Evolutionary conservation across 192 early-diverging fungal genomes (phyloP).

Genomic region (Phlyctochytrium bullatum): DNA sequence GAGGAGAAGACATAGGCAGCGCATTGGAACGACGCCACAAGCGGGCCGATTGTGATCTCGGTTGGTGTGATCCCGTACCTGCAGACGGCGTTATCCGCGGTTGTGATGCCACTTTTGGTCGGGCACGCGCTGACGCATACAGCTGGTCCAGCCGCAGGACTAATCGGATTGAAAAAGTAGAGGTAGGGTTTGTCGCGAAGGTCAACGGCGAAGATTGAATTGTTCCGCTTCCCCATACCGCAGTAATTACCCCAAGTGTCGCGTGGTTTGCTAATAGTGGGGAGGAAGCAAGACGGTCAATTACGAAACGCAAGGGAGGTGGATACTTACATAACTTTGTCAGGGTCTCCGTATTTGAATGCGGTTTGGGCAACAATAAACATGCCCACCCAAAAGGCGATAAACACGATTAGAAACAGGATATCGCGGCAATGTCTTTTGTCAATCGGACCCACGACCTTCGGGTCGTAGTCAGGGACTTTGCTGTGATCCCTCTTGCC

Average conservation of each 20-base stretch:
- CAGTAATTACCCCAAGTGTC: slow-evolving; percentile 23
- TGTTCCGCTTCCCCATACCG: neutral
- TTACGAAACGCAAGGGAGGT: neutral
- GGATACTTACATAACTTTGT: slow-evolving; percentile 10
- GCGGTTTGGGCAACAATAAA: slow-evolving; percentile 17
- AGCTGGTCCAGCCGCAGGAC: neutral
- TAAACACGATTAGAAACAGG: slow-evolving; percentile 16
- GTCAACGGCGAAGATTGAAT: slow-evolving; percentile 10
- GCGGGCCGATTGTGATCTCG: neutral
- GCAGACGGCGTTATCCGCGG: slow-evolving; percentile 6
- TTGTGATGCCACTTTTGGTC: neutral
- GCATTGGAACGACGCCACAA: neutral
- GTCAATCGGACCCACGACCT: neutral
- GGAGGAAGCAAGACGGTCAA: neutral
- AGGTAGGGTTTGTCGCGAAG: slow-evolving; percentile 4
- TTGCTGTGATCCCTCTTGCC: neutral
- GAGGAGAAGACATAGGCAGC: slow-evolving; percentile 12
- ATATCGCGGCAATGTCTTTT: slow-evolving; percentile 22
- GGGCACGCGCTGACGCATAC: slow-evolving; percentile 20
- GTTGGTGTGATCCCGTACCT: slow-evolving; percentile 13
- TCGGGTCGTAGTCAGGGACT: neutral
- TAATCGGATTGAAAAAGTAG: slow-evolving; percentile 18
- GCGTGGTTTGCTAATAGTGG: slow-evolving; percentile 5
- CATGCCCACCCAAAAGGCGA: slow-evolving; percentile 27
- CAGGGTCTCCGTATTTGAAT: slow-evolving; percentile 19